Evolutionary conservation across 1,284 basidiomycete genomes (phyloP).

Genomic region (Boletus smithii): DNA sequence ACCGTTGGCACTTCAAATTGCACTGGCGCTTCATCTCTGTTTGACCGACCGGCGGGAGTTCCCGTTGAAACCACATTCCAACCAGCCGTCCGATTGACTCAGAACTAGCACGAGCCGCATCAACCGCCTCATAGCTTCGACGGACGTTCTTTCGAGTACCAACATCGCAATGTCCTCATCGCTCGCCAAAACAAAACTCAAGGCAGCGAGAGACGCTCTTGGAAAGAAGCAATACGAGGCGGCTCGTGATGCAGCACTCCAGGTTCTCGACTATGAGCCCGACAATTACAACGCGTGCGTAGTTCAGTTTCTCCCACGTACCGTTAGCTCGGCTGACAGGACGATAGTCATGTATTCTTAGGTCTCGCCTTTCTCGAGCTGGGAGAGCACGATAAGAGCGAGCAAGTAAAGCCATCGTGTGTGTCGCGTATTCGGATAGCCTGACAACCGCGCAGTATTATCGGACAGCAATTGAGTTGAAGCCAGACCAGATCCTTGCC

Average conservation of each 20-base stretch:
- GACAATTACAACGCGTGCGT: conserved; percentile 81
- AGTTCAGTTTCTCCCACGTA: not conserved
- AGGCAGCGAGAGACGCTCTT: conserved; percentile 77
- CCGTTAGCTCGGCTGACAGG: conserved; percentile 2
- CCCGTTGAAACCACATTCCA: no score
- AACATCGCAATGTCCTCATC: conserved; percentile 28
- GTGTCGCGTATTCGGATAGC: conserved; percentile 2
- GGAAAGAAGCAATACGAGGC: conserved; percentile 68
- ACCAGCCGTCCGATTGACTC: no score
- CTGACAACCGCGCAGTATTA: conserved; percentile 57
- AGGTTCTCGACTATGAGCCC: conserved; percentile 69
- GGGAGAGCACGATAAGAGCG: conserved; percentile 67
- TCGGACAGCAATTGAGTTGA: conserved; percentile 63
- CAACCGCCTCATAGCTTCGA: no score
- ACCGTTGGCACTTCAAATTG: no score
- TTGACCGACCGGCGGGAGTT: no score
- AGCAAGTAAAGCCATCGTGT: conserved; percentile 62
- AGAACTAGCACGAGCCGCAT: no score
- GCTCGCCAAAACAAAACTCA: conserved; percentile 71
- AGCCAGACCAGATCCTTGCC: conserved; percentile 65
- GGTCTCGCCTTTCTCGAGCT: conserved; percentile 76
- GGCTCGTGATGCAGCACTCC: conserved; percentile 65
- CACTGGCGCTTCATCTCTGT: no score
- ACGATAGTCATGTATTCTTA: conserved; percentile 73
- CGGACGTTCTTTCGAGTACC: no score